phyloP scores from a whole-genome alignment of 169 alveolate species.

The Eimeria sp. region DNA sequence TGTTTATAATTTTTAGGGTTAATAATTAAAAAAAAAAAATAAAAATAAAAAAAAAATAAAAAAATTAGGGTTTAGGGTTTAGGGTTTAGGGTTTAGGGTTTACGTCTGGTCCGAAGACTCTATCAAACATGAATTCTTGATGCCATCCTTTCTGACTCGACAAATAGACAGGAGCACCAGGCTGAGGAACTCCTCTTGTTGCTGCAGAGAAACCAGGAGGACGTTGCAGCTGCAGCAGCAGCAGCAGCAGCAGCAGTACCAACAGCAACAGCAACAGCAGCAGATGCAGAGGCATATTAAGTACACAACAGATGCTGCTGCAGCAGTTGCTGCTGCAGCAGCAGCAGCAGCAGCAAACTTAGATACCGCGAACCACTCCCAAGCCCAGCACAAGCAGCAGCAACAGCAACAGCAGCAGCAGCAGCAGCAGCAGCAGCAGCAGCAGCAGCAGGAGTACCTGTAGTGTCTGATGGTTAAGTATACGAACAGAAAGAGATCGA shows the following conservation, averaged over 20 bases:
- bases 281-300: background rate
- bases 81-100: slow-evolving; percentile 29
- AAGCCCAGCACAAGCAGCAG: no score
- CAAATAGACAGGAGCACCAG: slow-evolving; percentile 26
- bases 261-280: background rate
- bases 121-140: slow-evolving; percentile 60
- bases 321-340: no score
- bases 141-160: slow-evolving; percentile 64
- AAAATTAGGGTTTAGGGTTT: slow-evolving; percentile 29
- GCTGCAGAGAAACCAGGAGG: slow-evolving; percentile 16
- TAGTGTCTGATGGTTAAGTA: no score
- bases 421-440: no score
- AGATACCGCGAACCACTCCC: background rate
- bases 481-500: no score
- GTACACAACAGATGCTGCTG: no score
- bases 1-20: background rate
- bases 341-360: no score
- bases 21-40: no score
- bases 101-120: slow-evolving; percentile 71
- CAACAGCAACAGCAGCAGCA: no score
- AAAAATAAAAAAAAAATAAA: no score
- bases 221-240: background rate
- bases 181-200: background rate
- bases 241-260: background rate
- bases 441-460: no score